Evolutionary conservation across 2,329 filamentous ascomycete genomes (phyloP).

Genomic region (Fusarium lyarnte): DNA sequence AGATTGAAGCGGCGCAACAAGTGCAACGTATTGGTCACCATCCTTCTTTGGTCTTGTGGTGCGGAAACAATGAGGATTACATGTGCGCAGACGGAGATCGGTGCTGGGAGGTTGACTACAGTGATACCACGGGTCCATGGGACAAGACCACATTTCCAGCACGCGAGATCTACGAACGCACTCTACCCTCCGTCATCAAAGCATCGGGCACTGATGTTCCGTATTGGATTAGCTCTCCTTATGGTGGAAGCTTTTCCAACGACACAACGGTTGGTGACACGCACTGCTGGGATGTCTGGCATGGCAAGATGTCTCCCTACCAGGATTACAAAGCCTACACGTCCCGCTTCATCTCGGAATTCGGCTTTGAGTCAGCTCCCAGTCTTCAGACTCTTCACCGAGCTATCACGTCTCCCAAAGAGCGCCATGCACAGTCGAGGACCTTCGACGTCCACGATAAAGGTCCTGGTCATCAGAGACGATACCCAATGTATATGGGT

Average conservation of each 20-base stretch:
- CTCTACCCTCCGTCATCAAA: not conserved
- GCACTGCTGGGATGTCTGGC: constrained; percentile 12
- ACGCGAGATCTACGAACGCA: not conserved
- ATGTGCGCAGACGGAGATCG: constrained; percentile 7
- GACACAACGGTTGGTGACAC: not conserved
- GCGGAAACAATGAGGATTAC: constrained; percentile 8
- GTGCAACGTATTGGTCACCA: not conserved
- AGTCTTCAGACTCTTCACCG: rapidly evolving
- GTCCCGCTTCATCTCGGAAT: not conserved
- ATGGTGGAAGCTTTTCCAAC: not conserved
- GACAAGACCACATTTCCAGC: constrained; percentile 10
- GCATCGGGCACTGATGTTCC: not conserved
- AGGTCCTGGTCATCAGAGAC: constrained; percentile 2
- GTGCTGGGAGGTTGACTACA: constrained; percentile 6
- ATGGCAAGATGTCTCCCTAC: not conserved
- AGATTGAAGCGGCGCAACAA: not conserved
- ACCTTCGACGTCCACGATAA: constrained; percentile 1
- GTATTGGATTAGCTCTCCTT: not conserved
- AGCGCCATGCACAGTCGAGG: not conserved
- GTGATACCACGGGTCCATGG: constrained; percentile 1
- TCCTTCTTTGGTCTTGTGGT: not conserved
- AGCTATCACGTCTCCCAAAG: not conserved
- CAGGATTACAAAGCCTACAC: constrained; percentile 6
- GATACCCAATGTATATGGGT: constrained; percentile 5
- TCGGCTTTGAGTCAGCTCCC: constrained; percentile 1